Conservation (phyloP, 208 protist genomes). For the Acanthamoeba polyphaga region DNA sequence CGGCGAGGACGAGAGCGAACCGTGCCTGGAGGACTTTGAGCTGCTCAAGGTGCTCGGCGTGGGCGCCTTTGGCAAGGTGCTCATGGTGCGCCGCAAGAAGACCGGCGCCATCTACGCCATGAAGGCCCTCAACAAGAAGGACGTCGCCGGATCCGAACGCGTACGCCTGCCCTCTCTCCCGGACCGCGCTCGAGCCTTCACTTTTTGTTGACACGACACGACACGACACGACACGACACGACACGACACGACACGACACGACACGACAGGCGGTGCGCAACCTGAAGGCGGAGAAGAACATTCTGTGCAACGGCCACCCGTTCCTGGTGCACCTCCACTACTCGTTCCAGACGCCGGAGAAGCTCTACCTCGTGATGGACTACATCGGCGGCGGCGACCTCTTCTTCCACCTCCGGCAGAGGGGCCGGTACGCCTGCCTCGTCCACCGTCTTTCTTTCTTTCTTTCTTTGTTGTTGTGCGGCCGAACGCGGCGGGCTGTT, state of each 20-base stretch:
- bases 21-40: slow-evolving; percentile 60
- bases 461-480: too few species aligned
- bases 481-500: too few species aligned
- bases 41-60: slow-evolving; percentile 77
- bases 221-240: too few species aligned
- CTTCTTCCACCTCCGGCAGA: slow-evolving; percentile 90
- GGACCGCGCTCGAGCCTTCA: too few species aligned
- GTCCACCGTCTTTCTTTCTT: too few species aligned
- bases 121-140: slow-evolving; percentile 88
- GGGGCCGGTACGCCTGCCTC: slow-evolving; percentile 76
- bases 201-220: not conserved
- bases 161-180: not conserved
- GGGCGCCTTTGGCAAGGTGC: slow-evolving; percentile 86
- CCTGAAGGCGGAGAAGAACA: slow-evolving; percentile 73
- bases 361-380: slow-evolving; percentile 80
- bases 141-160: slow-evolving; percentile 64
- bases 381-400: slow-evolving; percentile 88
- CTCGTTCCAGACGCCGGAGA: slow-evolving; percentile 84
- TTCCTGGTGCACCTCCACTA: slow-evolving; percentile 85
- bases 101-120: slow-evolving; percentile 90
- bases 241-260: not conserved
- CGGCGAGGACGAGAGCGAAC: not conserved
- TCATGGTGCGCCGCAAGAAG: slow-evolving; percentile 89
- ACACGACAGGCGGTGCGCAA: not conserved
- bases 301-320: slow-evolving; percentile 70